A percentile compares a stretch with the other conserved stretches of the same genome.
phyloP scores from a whole-genome alignment of 1,284 basidiomycete species.

The Trichosporon coremiiforme region DNA sequence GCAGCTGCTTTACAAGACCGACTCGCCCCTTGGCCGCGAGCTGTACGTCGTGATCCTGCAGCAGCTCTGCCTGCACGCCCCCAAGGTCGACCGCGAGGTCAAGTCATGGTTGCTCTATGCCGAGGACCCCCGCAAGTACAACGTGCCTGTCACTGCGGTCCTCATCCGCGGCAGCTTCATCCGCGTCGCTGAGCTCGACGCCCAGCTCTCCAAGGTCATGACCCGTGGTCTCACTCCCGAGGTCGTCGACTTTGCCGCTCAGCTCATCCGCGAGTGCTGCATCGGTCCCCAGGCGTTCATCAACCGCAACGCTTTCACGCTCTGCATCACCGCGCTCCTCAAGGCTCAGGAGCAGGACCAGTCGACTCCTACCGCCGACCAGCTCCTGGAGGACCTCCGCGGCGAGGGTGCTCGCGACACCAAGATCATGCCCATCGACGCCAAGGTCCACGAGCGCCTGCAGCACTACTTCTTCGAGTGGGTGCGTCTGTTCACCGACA shows the following conservation, averaged over 20 bases:
- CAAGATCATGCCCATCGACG: conserved; percentile 47
- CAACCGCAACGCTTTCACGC: conserved; percentile 75
- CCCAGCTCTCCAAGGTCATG: conserved; percentile 87
- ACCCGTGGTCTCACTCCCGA: conserved; percentile 71
- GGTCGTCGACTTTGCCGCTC: conserved; percentile 79
- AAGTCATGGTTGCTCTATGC: conserved; percentile 96
- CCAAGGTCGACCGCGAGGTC: conserved; percentile 94
- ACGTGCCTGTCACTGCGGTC: conserved; percentile 88
- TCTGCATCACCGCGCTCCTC: conserved; percentile 78
- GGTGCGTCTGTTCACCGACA: conserved; percentile 77
- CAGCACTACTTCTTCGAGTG: conserved; percentile 72
- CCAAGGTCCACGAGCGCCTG: conserved; percentile 60
- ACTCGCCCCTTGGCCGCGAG: conserved; percentile 78
- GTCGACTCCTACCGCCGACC: conserved; percentile 43
- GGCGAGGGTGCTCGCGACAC: conserved; percentile 31
- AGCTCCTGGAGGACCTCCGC: conserved; percentile 55
- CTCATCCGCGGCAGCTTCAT: conserved; percentile 83
- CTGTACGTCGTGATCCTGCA: conserved; percentile 88
- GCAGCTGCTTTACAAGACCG: conserved; percentile 74
- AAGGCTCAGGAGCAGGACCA: conserved; percentile 58
- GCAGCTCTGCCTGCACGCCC: conserved; percentile 82
- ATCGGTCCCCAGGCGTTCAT: conserved; percentile 73
- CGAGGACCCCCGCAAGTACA: conserved; percentile 97
- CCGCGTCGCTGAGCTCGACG: conserved; percentile 77
- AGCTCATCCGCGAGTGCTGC: conserved; percentile 82